Base-by-base conservation (phyloP, 2,329 filamentous ascomycete species). In the Neofusicoccum cordaticola region DNA sequence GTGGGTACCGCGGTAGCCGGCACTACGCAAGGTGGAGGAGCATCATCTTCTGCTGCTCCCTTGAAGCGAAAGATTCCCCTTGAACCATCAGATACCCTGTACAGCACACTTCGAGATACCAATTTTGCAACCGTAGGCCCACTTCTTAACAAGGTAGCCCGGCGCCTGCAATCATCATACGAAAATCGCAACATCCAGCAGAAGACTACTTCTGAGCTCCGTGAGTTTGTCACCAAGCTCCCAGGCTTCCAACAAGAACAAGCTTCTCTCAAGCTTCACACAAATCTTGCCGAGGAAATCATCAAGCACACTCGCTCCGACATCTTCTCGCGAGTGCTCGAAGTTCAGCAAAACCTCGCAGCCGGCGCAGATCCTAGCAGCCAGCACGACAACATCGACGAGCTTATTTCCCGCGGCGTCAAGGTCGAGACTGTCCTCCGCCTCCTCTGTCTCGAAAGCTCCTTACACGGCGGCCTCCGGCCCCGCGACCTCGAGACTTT, bases 61-160 rank as follows among this genome's bases (percentile, higher is more conserved):
- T 82, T 87, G 72, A 97, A 96, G 76, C 88, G 93, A 62, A 97
- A 96, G 71, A 89, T 99, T 51, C 86, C 91, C 71, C 85, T 99
- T 1, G 94, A 98, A 75, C 91, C 91, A 2, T 92, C 90, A 13
- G 96, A 99, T 75, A 90, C 91, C 68, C 83, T 99, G 11, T 99
- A 94, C 74, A 88, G 89, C 53, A 90, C 96, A 69, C 83, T 99
- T 3, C 88, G 94, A 64, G 92, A 98, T 75, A 88, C 91, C 45
- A 99, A 99, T 75, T 99, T 98, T 75, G 94, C 93, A 41, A 93
- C 97, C 63, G 93, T 99, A 44, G 95, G 95, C 13, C 89, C 88
- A 61, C 81, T 96, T 8, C 83, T 99, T 67, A 97, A 97, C 77
- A 94, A 93, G 75, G 91, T 96, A 12, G 96, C 95, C 4, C 88